Percentiles rank a stretch among this genome's conserved stretches.
Conservation (phyloP, 176 grass and related monocot genomes). For the Zizania latifolia region DNA sequence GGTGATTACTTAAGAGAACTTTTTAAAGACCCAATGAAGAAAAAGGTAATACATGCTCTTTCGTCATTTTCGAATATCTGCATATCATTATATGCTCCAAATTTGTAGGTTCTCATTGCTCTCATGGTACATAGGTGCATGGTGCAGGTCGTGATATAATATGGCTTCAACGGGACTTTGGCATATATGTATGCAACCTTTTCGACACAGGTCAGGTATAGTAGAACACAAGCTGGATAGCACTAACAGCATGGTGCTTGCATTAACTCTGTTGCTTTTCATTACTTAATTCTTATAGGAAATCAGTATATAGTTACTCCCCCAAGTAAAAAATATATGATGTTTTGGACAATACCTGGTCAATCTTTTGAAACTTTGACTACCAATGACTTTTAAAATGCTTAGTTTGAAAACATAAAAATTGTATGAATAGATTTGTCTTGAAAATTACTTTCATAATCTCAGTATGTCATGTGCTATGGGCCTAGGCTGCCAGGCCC, state of each 20-base stretch:
- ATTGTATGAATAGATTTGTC: too few relatives aligned
- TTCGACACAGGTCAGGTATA: constrained; percentile 97
- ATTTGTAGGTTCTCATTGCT: constrained; percentile 25
- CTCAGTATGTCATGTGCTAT: too few relatives aligned
- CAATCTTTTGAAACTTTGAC: too few relatives aligned
- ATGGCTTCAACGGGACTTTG: constrained; percentile 93
- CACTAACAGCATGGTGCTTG: not conserved
- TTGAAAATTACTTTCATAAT: too few relatives aligned
- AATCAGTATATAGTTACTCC: too few relatives aligned
- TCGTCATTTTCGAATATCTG: not conserved
- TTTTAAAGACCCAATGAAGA: constrained; percentile 80
- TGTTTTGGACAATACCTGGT: too few relatives aligned
- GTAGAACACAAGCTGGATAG: not conserved
- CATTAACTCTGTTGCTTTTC: not conserved
- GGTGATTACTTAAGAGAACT: constrained; percentile 67
- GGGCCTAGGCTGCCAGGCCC: too few relatives aligned
- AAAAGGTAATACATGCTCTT: constrained; percentile 53
- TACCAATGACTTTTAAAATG: too few relatives aligned
- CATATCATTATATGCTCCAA: not conserved
- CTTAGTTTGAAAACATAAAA: too few relatives aligned
- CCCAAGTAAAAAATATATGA: too few relatives aligned
- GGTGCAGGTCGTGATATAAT: constrained; percentile 89
- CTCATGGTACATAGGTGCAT: constrained; percentile 63
- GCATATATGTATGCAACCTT: constrained; percentile 91
- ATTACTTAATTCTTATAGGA: constrained; percentile 14